Percentiles rank a stretch among this genome's conserved stretches.
These are phyloP conservation scores for Entomophthora muscae DNA, from an alignment of 371 early-diverging fungal genomes.

Conservation along the genomic window DNA sequence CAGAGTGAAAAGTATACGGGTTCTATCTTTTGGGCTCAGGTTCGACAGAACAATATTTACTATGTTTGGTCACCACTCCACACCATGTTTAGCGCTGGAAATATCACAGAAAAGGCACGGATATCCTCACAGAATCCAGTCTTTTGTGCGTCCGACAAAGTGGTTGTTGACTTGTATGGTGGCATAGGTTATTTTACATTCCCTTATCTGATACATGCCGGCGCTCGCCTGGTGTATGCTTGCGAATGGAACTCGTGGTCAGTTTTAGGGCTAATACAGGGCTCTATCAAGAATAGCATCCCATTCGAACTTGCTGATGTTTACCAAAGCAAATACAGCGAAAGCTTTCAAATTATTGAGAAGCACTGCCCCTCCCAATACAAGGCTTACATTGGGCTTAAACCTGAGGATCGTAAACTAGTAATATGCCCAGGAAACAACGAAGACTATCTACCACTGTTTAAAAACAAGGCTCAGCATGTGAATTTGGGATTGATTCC, in stretches of 20 bases:
- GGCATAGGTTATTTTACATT: constrained; percentile 24
- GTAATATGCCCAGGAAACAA: constrained; percentile 19
- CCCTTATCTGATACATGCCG: constrained; percentile 19
- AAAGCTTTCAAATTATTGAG: background rate
- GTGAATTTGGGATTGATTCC: constrained; percentile 24
- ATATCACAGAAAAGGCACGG: constrained; percentile 22
- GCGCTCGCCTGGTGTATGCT: constrained; percentile 19
- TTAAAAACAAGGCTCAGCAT: constrained; percentile 18
- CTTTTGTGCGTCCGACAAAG: constrained; percentile 14
- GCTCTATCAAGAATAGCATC: constrained; percentile 14
- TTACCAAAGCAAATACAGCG: background rate
- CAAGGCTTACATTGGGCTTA: background rate
- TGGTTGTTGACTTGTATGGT: constrained; percentile 21
- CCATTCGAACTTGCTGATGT: constrained; percentile 10
- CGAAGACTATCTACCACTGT: constrained; percentile 15
- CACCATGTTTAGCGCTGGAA: constrained; percentile 25
- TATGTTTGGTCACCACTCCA: constrained; percentile 22
- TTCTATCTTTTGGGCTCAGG: constrained; percentile 14
- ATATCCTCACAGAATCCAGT: constrained; percentile 15
- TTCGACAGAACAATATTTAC: constrained; percentile 19
- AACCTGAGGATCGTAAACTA: constrained; percentile 7
- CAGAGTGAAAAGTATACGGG: background rate
- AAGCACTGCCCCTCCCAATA: background rate
- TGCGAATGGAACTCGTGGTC: constrained; percentile 26
- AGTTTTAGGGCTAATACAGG: constrained; percentile 17